A percentile compares a stretch with the other conserved stretches of the same genome.
Evolutionary conservation across 192 early-diverging fungal genomes (phyloP).

Genomic region (Coemansia sp.): DNA sequence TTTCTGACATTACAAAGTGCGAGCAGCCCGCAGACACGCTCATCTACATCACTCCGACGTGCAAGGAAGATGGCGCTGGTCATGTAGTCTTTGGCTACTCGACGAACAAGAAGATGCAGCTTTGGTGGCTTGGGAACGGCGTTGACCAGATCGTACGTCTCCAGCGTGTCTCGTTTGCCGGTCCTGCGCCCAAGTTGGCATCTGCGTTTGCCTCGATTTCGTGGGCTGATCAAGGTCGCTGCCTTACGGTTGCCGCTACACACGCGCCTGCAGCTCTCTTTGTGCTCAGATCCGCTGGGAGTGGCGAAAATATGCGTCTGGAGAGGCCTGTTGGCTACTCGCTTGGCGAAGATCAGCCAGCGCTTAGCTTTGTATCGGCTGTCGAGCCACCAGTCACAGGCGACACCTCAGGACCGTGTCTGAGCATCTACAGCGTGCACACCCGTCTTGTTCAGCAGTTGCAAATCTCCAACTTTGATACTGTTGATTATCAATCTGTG

Average conservation of each 20-base stretch:
- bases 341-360: slow-evolving; percentile 32
- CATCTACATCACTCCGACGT: slow-evolving; percentile 32
- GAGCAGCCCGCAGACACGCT: slow-evolving; percentile 34
- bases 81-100: slow-evolving; percentile 31
- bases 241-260: slow-evolving; percentile 26
- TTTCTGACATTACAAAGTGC: slow-evolving; percentile 26
- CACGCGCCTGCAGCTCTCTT: slow-evolving; percentile 28
- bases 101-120: slow-evolving; percentile 32
- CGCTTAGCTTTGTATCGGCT: slow-evolving; percentile 27
- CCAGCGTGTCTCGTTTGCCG: slow-evolving; percentile 26
- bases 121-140: slow-evolving; percentile 42
- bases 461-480: slow-evolving; percentile 21
- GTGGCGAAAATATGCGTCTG: slow-evolving; percentile 28
- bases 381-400: slow-evolving; percentile 19
- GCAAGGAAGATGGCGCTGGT: slow-evolving; percentile 29
- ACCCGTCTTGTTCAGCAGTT: slow-evolving; percentile 47
- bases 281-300: slow-evolving; percentile 19
- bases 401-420: background rate
- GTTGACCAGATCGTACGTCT: slow-evolving; percentile 21
- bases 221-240: slow-evolving; percentile 39
- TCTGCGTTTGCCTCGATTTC: slow-evolving; percentile 29
- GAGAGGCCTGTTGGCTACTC: slow-evolving; percentile 25
- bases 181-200: slow-evolving; percentile 15
- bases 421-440: slow-evolving; percentile 47
- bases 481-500: slow-evolving; percentile 18